Percentiles rank a stretch among this genome's conserved stretches.
phyloP scores from a whole-genome alignment of 2,329 filamentous ascomycete genomes.

The Hypoxylon sp. region DNA sequence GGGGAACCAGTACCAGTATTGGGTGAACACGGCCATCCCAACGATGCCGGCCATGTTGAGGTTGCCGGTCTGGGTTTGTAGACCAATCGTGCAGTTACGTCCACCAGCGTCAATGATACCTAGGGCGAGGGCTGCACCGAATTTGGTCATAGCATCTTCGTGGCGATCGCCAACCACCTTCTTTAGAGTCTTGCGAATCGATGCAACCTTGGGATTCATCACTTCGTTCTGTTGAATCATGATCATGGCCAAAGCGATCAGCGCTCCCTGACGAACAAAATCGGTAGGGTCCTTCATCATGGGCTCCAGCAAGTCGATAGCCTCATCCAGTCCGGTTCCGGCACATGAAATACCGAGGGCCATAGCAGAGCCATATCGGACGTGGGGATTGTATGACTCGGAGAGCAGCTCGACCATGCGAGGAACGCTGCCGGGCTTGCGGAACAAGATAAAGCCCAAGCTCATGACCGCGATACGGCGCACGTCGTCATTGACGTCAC shows the following conservation, averaged over 20 bases:
- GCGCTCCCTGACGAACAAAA: constrained; percentile 95
- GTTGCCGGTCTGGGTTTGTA: constrained; percentile 98
- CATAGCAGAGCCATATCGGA: constrained; percentile 98
- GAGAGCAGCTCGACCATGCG: constrained; percentile 98
- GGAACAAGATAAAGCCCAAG: constrained; percentile 97
- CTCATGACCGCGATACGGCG: constrained; percentile 97
- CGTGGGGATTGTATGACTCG: constrained; percentile 98
- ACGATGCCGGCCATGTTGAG: constrained; percentile 99
- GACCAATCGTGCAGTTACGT: constrained; percentile 96
- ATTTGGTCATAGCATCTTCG: constrained; percentile 99
- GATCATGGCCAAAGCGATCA: constrained; percentile 97
- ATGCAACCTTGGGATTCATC: constrained; percentile 95
- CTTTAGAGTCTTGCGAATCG: constrained; percentile 91
- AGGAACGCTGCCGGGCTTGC: constrained; percentile 95
- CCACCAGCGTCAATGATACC: constrained; percentile 98
- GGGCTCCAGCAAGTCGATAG: constrained; percentile 94
- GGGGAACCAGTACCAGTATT: constrained; percentile 99
- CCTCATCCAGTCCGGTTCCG: constrained; percentile 94
- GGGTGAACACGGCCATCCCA: constrained; percentile 96
- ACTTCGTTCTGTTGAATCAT: constrained; percentile 99
- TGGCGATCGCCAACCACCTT: constrained; percentile 96
- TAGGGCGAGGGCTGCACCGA: constrained; percentile 91
- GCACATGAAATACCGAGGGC: constrained; percentile 98
- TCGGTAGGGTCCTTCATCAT: constrained; percentile 99
- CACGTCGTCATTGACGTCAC: constrained; percentile 97